Evolutionary conservation across 2,329 filamentous ascomycete species (phyloP).

Genomic region (Neopestalotiopsis clavispora): DNA sequence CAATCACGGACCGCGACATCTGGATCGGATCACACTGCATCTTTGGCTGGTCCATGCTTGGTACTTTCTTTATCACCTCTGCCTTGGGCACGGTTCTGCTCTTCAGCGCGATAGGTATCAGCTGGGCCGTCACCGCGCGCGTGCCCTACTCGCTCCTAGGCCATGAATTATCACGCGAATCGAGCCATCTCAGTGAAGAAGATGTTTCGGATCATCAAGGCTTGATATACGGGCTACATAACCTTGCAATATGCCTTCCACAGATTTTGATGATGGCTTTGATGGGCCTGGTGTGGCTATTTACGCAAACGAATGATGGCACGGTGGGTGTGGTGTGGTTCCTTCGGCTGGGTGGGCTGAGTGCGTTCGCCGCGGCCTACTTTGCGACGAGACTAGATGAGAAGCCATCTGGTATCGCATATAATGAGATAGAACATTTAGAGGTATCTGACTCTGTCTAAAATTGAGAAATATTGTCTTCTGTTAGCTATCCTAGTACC

Average conservation of each 20-base stretch:
- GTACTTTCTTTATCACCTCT: conserved; percentile 6
- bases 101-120: conserved; percentile 5
- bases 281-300: not conserved
- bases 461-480: too few species aligned
- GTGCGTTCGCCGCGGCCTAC: conserved; percentile 1
- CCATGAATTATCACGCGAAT: not conserved
- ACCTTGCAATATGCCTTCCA: conserved; percentile 8
- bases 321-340: conserved; percentile 6
- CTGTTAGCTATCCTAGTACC: too few species aligned
- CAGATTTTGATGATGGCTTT: conserved; percentile 8
- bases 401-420: not conserved
- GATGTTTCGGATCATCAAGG: not conserved
- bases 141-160: conserved; percentile 2
- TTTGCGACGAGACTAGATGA: conserved; percentile 3
- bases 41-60: not conserved
- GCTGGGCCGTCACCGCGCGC: not conserved
- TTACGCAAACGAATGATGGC: not conserved
- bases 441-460: too few species aligned
- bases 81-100: not conserved
- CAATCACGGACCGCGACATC: not conserved
- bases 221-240: not conserved
- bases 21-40: conserved; percentile 1
- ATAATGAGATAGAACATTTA: not conserved
- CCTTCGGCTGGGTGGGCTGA: conserved; percentile 4
- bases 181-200: not conserved